A percentile compares a stretch with the other conserved stretches of the same genome.
These are phyloP conservation scores for Blastobotrys malaysiensis DNA, from an alignment of 1,139 yeast species.

Conservation along the genomic window DNA sequence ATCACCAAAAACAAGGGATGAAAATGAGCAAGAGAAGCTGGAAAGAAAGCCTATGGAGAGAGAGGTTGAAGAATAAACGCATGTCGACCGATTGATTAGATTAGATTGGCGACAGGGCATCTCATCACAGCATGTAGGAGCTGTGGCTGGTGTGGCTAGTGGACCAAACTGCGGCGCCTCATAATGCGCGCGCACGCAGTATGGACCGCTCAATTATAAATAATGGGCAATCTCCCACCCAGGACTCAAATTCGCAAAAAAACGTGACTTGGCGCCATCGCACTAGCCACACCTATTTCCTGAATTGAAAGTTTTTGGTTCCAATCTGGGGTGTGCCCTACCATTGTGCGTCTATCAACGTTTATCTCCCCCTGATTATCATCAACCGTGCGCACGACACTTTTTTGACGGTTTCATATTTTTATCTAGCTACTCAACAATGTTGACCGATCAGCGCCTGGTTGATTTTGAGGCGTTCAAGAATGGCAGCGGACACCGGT, in stretches of 20 bases:
- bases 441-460: background rate
- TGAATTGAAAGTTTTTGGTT: background rate
- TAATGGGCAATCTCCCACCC: background rate
- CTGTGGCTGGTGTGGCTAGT: background rate
- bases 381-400: background rate
- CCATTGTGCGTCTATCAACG: background rate
- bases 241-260: background rate
- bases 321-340: background rate
- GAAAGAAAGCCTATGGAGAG: background rate
- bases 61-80: background rate
- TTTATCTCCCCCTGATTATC: background rate
- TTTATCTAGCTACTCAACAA: background rate
- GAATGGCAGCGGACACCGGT: constrained; percentile 3
- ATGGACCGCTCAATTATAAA: background rate
- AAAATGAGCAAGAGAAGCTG: background rate
- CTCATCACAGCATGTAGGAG: background rate
- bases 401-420: background rate
- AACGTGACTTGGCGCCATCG: background rate
- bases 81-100: background rate
- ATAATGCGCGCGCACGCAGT: background rate
- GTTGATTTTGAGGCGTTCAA: background rate
- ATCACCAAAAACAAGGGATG: background rate
- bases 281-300: background rate
- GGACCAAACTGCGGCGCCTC: background rate
- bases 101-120: background rate